These are phyloP conservation scores for Arabis hirsuta DNA, from an alignment of 345 rosid genomes.

Conservation along the genomic window DNA sequence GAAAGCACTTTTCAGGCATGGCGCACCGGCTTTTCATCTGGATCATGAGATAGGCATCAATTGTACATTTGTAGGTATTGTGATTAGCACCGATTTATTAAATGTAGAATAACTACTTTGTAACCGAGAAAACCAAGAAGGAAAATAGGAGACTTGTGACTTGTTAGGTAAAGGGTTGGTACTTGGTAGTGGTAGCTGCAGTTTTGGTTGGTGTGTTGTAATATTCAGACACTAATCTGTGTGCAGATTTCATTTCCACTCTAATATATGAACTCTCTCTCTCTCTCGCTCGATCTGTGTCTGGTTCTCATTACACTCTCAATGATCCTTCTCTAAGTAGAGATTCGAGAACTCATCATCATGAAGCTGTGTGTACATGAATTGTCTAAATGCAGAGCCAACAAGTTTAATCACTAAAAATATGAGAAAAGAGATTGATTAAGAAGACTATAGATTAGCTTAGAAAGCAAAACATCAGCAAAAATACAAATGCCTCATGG, in stretches of 20 bases:
- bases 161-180: slow-evolving; percentile 39
- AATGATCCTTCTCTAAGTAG: neutral
- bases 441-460: slow-evolving; percentile 28
- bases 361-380: neutral
- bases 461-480: slow-evolving; percentile 34
- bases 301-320: neutral
- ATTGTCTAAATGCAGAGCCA: slow-evolving; percentile 6
- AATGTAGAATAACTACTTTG: slow-evolving; percentile 39
- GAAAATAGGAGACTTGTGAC: slow-evolving; percentile 29
- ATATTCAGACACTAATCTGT: slow-evolving; percentile 38
- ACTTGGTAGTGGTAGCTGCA: slow-evolving; percentile 40
- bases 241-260: slow-evolving; percentile 28
- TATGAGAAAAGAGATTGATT: slow-evolving; percentile 7
- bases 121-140: slow-evolving; percentile 30
- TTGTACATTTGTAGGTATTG: slow-evolving; percentile 71
- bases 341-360: neutral
- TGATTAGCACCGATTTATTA: slow-evolving; percentile 51
- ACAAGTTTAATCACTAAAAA: neutral
- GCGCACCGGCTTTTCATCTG: slow-evolving; percentile 15
- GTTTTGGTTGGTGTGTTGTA: slow-evolving; percentile 47
- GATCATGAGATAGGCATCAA: slow-evolving; percentile 36
- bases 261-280: slow-evolving; percentile 30
- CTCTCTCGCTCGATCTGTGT: neutral
- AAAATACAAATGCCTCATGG: slow-evolving; percentile 37
- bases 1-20: slow-evolving; percentile 30